These are phyloP conservation scores for Aureoboletus auriporus DNA, from an alignment of 768 basidiomycete species.

Conservation along the genomic window DNA sequence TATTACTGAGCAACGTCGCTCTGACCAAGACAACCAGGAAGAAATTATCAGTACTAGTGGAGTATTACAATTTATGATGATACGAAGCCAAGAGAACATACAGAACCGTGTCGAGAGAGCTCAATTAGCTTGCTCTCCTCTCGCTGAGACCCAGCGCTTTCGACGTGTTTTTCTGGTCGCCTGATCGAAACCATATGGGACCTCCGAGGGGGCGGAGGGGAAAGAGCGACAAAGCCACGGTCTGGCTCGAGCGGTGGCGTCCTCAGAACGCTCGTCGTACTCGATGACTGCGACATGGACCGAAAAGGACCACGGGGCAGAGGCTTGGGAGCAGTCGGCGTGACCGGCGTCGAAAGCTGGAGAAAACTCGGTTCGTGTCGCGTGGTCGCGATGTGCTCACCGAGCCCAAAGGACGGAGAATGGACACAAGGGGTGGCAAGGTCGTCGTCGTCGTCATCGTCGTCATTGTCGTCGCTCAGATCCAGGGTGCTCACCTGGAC, in stretches of 20 bases:
- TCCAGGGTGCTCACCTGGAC: constrained; percentile 25
- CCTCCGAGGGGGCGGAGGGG: constrained; percentile 66
- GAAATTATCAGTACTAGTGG: constrained; percentile 10
- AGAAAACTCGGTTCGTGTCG: constrained; percentile 62
- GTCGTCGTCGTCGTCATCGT: constrained; percentile 16
- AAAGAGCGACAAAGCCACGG: constrained; percentile 46
- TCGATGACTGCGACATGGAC: constrained; percentile 19
- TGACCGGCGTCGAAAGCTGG: constrained; percentile 46
- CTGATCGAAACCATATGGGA: constrained; percentile 32
- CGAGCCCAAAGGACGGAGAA: constrained; percentile 34
- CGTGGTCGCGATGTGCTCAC: constrained; percentile 54
- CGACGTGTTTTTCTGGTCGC: constrained; percentile 11
- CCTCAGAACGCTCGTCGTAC: neutral
- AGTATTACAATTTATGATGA: constrained; percentile 32
- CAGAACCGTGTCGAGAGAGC: constrained; percentile 48
- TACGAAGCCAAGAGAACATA: constrained; percentile 50
- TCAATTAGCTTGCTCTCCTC: constrained; percentile 24
- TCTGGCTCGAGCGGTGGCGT: constrained; percentile 23
- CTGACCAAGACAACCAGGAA: constrained; percentile 6
- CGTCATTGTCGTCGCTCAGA: constrained; percentile 19
- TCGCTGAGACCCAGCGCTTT: constrained; percentile 6
- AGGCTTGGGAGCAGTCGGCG: constrained; percentile 23
- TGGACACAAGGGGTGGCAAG: constrained; percentile 21
- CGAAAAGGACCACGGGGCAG: constrained; percentile 20
- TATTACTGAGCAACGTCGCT: neutral